Percentiles rank a stretch among this genome's conserved stretches.
Conservation (phyloP, 2,329 filamentous ascomycete genomes). For the Nigrospora osmanthi region DNA sequence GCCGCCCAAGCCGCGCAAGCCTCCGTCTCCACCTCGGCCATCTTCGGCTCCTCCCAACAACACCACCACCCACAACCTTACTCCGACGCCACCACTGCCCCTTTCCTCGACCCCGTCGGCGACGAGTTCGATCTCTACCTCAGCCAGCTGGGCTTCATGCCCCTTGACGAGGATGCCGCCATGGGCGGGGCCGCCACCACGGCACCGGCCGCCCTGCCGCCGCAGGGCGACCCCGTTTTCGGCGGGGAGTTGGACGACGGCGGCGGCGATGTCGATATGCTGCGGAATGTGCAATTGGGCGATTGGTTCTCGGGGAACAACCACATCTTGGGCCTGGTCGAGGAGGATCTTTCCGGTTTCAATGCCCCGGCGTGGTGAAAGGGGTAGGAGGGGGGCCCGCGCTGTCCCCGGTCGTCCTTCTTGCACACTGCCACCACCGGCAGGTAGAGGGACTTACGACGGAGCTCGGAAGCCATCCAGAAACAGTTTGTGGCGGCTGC, state of each 20-base stretch:
- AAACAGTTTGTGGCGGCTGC: too few relatives aligned
- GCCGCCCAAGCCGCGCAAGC: conserved; percentile 24
- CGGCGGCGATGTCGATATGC: conserved; percentile 4
- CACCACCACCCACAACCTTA: too few relatives aligned
- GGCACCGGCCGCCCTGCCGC: background rate
- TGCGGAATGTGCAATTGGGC: conserved; percentile 20
- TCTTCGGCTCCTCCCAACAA: background rate
- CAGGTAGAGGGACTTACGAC: too few relatives aligned
- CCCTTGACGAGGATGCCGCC: conserved; percentile 9
- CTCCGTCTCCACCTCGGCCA: conserved; percentile 17
- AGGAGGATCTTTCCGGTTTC: conserved; percentile 22
- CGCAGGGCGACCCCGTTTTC: too few relatives aligned
- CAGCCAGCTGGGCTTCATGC: conserved; percentile 24
- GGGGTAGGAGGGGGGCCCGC: too few relatives aligned
- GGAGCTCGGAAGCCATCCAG: too few relatives aligned
- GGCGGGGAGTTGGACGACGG: background rate
- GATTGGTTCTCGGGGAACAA: conserved; percentile 26
- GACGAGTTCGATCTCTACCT: conserved; percentile 25
- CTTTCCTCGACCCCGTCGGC: conserved; percentile 15
- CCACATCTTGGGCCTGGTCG: conserved; percentile 21
- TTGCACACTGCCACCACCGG: too few relatives aligned
- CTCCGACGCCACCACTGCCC: background rate
- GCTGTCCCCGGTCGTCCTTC: too few relatives aligned
- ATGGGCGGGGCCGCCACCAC: background rate
- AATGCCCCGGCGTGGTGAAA: conserved; percentile 13